Percentiles rank a stretch among this genome's conserved stretches.
These are phyloP conservation scores for Cinnamomum chago DNA, from an alignment of 164 flowering plant species.

Conservation along the genomic window DNA sequence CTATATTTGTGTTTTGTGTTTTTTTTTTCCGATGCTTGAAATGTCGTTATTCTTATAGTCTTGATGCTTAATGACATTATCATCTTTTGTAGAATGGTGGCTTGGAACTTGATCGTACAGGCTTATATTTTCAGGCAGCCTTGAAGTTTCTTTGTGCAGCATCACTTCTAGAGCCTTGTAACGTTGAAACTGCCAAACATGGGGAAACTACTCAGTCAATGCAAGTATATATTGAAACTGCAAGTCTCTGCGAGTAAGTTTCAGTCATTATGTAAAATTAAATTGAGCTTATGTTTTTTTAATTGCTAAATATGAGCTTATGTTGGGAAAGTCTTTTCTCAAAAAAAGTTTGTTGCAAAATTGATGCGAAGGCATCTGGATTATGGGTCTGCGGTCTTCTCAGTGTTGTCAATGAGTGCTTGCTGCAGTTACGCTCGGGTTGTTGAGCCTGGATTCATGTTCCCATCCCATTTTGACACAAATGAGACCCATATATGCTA, in stretches of 20 bases:
- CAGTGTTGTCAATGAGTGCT: not conserved
- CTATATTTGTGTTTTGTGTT: not conserved
- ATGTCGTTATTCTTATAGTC: not conserved
- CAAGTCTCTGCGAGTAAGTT: slow-evolving; percentile 83
- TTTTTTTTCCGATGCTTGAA: not conserved
- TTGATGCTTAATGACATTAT: slow-evolving; percentile 1
- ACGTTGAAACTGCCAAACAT: slow-evolving; percentile 52
- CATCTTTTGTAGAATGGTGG: slow-evolving; percentile 45
- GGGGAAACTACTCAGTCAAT: slow-evolving; percentile 55
- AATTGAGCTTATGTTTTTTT: not conserved
- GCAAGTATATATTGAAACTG: slow-evolving; percentile 73
- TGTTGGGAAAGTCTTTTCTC: not conserved
- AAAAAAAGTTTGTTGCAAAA: not conserved
- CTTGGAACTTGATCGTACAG: slow-evolving; percentile 45
- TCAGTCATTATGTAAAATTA: not conserved
- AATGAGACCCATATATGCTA: not conserved
- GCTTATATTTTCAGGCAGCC: slow-evolving; percentile 79
- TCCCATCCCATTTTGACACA: not conserved
- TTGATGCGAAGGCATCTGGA: not conserved
- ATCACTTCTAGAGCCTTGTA: slow-evolving; percentile 57
- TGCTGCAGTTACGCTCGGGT: not conserved
- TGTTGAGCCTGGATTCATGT: not conserved
- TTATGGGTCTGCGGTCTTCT: not conserved
- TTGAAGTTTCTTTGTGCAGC: slow-evolving; percentile 89
- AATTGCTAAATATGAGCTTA: not conserved